Percentiles rank a stretch among this genome's conserved stretches.
phyloP scores from a whole-genome alignment of 257 asterid genomes.

The Coffea eugenioides region DNA sequence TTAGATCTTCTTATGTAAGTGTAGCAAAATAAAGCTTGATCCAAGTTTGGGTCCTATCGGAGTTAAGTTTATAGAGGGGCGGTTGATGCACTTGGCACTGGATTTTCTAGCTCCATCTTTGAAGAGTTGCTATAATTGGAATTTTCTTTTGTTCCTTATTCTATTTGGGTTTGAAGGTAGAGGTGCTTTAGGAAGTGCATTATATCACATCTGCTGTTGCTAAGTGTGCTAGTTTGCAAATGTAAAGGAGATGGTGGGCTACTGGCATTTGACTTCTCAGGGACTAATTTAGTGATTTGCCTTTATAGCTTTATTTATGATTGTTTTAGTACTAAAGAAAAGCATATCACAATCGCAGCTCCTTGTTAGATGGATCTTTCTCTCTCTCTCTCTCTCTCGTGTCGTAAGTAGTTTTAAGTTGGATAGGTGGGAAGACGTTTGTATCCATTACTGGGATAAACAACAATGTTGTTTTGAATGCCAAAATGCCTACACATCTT shows the following conservation, averaged over 20 bases:
- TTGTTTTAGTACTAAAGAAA: no score
- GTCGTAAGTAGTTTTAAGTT: background rate
- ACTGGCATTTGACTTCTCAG: background rate
- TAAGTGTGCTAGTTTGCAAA: background rate
- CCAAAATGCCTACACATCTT: background rate
- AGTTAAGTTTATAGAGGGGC: background rate
- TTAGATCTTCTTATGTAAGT: background rate
- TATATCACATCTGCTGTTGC: background rate
- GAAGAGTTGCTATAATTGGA: background rate
- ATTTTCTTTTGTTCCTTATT: background rate
- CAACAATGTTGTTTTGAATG: background rate
- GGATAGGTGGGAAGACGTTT: background rate
- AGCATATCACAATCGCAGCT: background rate
- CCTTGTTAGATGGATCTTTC: background rate
- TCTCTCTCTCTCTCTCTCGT: background rate
- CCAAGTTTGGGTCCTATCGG: background rate
- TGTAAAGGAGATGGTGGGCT: background rate
- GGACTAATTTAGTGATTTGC: background rate
- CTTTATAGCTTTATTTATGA: background rate
- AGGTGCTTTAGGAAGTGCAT: background rate
- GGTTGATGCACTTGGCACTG: background rate
- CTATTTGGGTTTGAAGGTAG: background rate
- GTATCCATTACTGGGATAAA: background rate
- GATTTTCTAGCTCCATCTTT: background rate
- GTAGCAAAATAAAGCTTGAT: background rate